phyloP scores from a whole-genome alignment of 2,329 filamentous ascomycete species.

The Scytalidium lignicola region DNA sequence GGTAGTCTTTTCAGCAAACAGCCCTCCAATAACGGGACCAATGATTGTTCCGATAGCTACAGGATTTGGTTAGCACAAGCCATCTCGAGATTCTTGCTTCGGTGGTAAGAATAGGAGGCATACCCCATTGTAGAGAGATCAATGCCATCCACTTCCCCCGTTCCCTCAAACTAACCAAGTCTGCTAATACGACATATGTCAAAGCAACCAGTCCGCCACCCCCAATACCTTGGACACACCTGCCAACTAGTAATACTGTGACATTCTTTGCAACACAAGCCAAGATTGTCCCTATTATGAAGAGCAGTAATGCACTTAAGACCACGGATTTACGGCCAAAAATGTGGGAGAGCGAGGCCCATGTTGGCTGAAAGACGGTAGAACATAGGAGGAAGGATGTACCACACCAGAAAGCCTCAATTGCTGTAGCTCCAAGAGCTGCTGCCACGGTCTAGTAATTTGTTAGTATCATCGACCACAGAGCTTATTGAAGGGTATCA shows the following conservation, averaged over 20 bases:
- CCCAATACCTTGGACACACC: slow-evolving; percentile 42
- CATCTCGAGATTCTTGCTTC: neutral
- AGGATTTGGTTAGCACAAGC: neutral
- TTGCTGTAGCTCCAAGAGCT: slow-evolving; percentile 43
- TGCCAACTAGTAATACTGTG: slow-evolving; percentile 25
- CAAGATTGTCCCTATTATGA: slow-evolving; percentile 24
- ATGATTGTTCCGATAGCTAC: slow-evolving; percentile 22
- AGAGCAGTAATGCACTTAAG: slow-evolving; percentile 15
- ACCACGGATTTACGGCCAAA: slow-evolving; percentile 18
- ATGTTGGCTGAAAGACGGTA: slow-evolving; percentile 51
- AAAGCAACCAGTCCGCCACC: slow-evolving; percentile 43
- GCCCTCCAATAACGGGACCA: slow-evolving; percentile 35
- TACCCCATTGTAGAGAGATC: slow-evolving; percentile 16
- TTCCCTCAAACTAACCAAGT: slow-evolving; percentile 38
- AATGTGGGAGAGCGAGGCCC: slow-evolving; percentile 20
- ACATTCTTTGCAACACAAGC: slow-evolving; percentile 24
- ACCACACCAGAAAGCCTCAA: slow-evolving; percentile 66
- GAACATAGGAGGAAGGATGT: slow-evolving; percentile 58
- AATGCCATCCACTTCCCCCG: slow-evolving; percentile 32
- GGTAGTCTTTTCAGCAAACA: slow-evolving; percentile 31
- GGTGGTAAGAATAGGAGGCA: neutral
- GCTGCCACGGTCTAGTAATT: slow-evolving; percentile 45
- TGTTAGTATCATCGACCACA: too few species aligned
- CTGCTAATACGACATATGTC: slow-evolving; percentile 38
- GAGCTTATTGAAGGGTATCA: slow-evolving; percentile 6